Evolutionary conservation across 2,329 filamentous ascomycete genomes (phyloP).

Genomic region (Apiospora phragmitis): DNA sequence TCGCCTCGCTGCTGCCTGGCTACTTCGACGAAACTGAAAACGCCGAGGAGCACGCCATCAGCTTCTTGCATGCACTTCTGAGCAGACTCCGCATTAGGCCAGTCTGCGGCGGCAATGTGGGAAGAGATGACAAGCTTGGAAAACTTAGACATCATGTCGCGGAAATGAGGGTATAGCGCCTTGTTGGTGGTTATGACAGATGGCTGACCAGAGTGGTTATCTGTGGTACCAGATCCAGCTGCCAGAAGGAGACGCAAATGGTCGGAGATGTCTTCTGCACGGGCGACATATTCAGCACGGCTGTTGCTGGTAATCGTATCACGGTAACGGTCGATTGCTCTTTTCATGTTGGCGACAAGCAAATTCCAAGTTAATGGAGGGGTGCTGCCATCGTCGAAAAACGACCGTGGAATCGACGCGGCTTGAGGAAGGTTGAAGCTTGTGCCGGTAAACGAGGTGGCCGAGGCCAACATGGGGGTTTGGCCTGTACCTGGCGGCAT

Average conservation of each 20-base stretch:
- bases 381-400: slow-evolving; percentile 85
- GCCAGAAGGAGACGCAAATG: slow-evolving; percentile 91
- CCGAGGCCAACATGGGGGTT: slow-evolving; percentile 55
- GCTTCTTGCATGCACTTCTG: slow-evolving; percentile 96
- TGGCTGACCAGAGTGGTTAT: slow-evolving; percentile 97
- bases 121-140: slow-evolving; percentile 98
- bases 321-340: slow-evolving; percentile 84
- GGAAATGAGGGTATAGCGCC: slow-evolving; percentile 92
- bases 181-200: slow-evolving; percentile 99
- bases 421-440: slow-evolving; percentile 59
- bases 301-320: slow-evolving; percentile 83
- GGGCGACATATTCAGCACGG: slow-evolving; percentile 86
- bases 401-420: slow-evolving; percentile 71
- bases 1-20: slow-evolving; percentile 91
- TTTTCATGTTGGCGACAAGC: slow-evolving; percentile 90
- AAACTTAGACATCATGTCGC: slow-evolving; percentile 99
- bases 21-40: slow-evolving; percentile 95
- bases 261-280: slow-evolving; percentile 97
- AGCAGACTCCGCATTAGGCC: slow-evolving; percentile 89
- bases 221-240: slow-evolving; percentile 93
- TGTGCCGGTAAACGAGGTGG: slow-evolving; percentile 62
- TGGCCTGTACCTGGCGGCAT: slow-evolving; percentile 32
- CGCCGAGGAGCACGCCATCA: slow-evolving; percentile 91
- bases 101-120: slow-evolving; percentile 95
- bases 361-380: slow-evolving; percentile 84